Evolutionary conservation across 2,329 filamentous ascomycete species (phyloP).

Genomic region (Podosphaera leucotricha): DNA sequence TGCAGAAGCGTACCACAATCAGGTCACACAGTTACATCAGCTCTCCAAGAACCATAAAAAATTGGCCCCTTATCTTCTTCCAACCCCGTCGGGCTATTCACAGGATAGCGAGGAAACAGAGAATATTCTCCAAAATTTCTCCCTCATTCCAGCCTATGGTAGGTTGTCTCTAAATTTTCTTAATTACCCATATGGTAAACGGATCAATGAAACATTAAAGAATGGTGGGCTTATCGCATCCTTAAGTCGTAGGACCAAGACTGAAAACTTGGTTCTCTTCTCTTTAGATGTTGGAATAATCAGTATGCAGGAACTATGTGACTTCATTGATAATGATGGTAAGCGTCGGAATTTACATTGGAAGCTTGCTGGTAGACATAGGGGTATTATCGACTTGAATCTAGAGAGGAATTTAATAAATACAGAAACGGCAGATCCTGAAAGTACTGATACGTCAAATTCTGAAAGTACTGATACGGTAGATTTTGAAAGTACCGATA

Average conservation of each 20-base stretch:
- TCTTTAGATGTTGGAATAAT: conserved; percentile 9
- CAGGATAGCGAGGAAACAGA: conserved; percentile 24
- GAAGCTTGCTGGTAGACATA: conserved; percentile 9
- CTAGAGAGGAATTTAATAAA: neutral
- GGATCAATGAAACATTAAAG: conserved; percentile 16
- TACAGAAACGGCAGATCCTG: too few species aligned
- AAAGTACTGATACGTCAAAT: too few species aligned
- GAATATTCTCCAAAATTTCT: conserved; percentile 23
- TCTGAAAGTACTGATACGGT: too few species aligned
- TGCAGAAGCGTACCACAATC: conserved; percentile 35
- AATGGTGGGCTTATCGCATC: conserved; percentile 14
- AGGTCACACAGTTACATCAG: conserved; percentile 26
- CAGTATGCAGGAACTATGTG: conserved; percentile 4
- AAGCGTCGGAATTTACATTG: conserved; percentile 14
- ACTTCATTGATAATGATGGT: conserved; percentile 11
- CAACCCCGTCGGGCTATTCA: conserved; percentile 19
- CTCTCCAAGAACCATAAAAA: conserved; percentile 22
- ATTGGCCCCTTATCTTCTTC: conserved; percentile 13
- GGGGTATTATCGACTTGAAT: conserved; percentile 4
- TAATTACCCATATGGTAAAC: conserved; percentile 15
- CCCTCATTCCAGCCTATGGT: conserved; percentile 22
- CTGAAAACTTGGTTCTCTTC: conserved; percentile 13
- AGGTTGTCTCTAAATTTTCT: conserved; percentile 16
- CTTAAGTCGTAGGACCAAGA: conserved; percentile 4
- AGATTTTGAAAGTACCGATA: too few species aligned